These are phyloP conservation scores for Sporothrix curviconia DNA, from an alignment of 2,329 filamentous ascomycete species.

Conservation along the genomic window DNA sequence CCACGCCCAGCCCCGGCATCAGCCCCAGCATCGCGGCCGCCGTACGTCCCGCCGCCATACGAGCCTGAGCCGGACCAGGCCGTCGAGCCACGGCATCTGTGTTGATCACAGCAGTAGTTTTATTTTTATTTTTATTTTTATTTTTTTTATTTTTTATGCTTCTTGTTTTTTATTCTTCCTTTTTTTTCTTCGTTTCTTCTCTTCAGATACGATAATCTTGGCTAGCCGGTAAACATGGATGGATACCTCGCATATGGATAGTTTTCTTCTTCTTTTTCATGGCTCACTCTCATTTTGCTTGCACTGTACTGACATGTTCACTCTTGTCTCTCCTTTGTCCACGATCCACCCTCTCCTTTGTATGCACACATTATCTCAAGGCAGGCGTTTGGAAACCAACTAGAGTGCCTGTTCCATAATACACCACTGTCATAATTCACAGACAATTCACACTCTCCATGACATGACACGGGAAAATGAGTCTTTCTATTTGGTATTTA, in stretches of 20 bases:
- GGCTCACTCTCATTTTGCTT: background rate
- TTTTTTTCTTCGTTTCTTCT: background rate
- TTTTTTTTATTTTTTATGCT: background rate
- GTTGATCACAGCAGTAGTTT: conserved; percentile 1
- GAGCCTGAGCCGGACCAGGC: background rate
- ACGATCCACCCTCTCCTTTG: background rate
- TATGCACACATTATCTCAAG: background rate
- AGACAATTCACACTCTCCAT: too few species aligned
- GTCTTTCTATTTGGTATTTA: background rate
- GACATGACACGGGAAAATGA: too few species aligned
- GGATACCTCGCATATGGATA: too few species aligned
- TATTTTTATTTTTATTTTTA: background rate
- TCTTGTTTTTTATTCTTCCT: background rate
- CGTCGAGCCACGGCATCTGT: conserved; percentile 9
- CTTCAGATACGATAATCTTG: too few species aligned
- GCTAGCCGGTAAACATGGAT: too few species aligned
- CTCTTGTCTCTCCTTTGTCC: background rate
- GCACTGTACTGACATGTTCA: background rate
- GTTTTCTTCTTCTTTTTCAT: background rate
- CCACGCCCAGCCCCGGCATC: background rate
- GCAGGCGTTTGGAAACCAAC: background rate
- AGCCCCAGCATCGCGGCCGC: background rate
- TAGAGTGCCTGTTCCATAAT: background rate
- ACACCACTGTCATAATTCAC: background rate
- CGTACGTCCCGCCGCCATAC: conserved; percentile 8